Percentiles rank a stretch among this genome's conserved stretches.
Conservation (phyloP, 2,329 filamentous ascomycete genomes). For the Colletotrichum cuscutae region DNA sequence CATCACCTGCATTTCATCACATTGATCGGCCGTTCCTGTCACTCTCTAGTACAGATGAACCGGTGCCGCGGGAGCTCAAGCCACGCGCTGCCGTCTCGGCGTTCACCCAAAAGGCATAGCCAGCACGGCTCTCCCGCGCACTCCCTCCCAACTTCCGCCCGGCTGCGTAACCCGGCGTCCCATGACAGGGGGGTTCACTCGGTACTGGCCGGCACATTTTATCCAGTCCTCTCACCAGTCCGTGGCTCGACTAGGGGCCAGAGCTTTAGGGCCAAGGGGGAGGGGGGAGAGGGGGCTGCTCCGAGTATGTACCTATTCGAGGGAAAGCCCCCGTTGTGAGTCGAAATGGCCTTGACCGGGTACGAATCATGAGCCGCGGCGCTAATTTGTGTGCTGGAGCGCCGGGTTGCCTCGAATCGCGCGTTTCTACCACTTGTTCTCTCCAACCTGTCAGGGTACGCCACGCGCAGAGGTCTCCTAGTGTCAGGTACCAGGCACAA, state of each 20-base stretch:
- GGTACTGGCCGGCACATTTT: conserved; percentile 32
- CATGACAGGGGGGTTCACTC: conserved; percentile 6
- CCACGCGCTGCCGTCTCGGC: conserved; percentile 18
- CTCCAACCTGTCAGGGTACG: conserved; percentile 48
- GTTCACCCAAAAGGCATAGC: conserved; percentile 19
- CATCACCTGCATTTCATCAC: conserved; percentile 10
- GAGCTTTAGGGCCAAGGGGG: not conserved
- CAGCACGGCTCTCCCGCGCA: conserved; percentile 28
- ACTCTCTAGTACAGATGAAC: conserved; percentile 23
- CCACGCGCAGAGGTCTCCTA: conserved; percentile 47
- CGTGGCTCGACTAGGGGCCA: conserved; percentile 23
- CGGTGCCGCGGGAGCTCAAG: conserved; percentile 24
- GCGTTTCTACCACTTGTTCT: conserved; percentile 17
- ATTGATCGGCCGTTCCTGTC: conserved; percentile 21
- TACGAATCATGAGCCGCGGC: conserved; percentile 30
- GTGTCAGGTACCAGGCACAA: conserved; percentile 55
- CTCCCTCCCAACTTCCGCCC: conserved; percentile 29
- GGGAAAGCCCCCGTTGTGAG: conserved; percentile 1
- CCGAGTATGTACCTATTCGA: not conserved
- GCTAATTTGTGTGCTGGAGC: conserved; percentile 12
- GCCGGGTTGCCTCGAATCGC: conserved; percentile 18
- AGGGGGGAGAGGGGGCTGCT: not conserved
- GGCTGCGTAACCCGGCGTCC: conserved; percentile 21
- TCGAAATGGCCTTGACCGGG: conserved; percentile 2
- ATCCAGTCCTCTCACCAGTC: conserved; percentile 15